Evolutionary conservation across 148 eudicot species (phyloP), one percentile per base, ranked within the genome.

Genomic region (Cornus controversa): DNA sequence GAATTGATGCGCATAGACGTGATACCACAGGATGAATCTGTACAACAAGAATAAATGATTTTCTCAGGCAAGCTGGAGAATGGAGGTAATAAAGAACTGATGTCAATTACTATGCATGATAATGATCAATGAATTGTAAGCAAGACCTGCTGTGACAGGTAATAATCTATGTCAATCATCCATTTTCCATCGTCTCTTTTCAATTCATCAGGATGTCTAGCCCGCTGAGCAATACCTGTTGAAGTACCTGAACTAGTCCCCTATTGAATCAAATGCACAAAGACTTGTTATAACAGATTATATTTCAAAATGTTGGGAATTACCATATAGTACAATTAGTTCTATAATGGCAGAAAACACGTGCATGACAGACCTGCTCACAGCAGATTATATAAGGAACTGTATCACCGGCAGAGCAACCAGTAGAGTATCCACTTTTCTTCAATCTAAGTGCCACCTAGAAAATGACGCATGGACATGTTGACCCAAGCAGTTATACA

Each of bases 161-260:
- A 96, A 87, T 96, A 96, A 79, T 92, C 89, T 74, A 96, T 90
- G 84, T 96, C 99, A 78, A 96, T 84, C 85, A 93, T 91, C 98
- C 98, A 93, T 67, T 89, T 92, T 24, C 82, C 91, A 71, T 89
- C 90, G 77, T 88, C 93, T 67, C 65, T 87, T 75, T 85, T 87
- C 84, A 96, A 79, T 85, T 96, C 99, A 75, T 96, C 98, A 73
- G 99, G 99, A 85, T 96, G 99, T 85, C 99, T 93, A 70, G 99
- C 99, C 54, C 99, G 95, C 86, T 92, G 99, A 79, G 99, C 97
- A 77, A 96, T 92, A 71, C 97, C 97, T 37, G 81, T 42, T 16
- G 97, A 90, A 77, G 85, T 75, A 76, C 84, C 86, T 47, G 89
- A 86, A 84, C 84, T 73, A 66, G 72, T 78, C 23, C 90, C 99